These are phyloP conservation scores for Juncus inflexus DNA, from an alignment of 176 grass and related monocot genomes.

Conservation along the genomic window DNA sequence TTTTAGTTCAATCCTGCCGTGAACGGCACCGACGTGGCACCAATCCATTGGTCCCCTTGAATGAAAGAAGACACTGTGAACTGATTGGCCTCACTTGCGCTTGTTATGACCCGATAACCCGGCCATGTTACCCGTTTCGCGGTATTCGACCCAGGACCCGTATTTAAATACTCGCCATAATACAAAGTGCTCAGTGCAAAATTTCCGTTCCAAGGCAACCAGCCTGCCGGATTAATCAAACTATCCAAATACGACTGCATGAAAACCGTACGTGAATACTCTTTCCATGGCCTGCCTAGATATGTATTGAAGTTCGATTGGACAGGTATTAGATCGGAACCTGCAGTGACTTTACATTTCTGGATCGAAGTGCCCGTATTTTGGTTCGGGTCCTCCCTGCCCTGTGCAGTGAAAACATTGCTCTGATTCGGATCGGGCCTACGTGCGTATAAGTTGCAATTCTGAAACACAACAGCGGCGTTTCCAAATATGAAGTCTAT, in stretches of 20 bases:
- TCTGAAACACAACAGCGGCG: conserved; percentile 59
- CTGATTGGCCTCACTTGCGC: conserved; percentile 33
- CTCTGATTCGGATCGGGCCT: conserved; percentile 44
- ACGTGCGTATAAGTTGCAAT: conserved; percentile 71
- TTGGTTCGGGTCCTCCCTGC: conserved; percentile 68
- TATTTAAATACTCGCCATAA: conserved; percentile 73
- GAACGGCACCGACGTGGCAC: conserved; percentile 50
- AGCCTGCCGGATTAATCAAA: conserved; percentile 44
- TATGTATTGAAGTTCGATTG: conserved; percentile 41
- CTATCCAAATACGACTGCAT: conserved; percentile 48
- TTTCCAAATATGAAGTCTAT: conserved; percentile 81
- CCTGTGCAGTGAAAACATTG: conserved; percentile 75
- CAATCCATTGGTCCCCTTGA: conserved; percentile 62
- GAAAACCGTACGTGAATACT: conserved; percentile 63
- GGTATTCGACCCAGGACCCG: conserved; percentile 37
- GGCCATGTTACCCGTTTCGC: conserved; percentile 40
- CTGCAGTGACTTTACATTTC: conserved; percentile 56
- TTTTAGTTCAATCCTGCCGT: conserved; percentile 36
- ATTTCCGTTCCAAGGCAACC: conserved; percentile 51
- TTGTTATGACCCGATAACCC: conserved; percentile 52
- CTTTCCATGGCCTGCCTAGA: conserved; percentile 71
- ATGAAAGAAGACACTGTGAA: conserved; percentile 68
- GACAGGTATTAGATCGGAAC: conserved; percentile 40
- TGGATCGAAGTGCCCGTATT: conserved; percentile 85
- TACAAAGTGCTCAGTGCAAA: conserved; percentile 76